These are phyloP conservation scores for Cladobotryum protrusum DNA, from an alignment of 2,329 filamentous ascomycete genomes.

Conservation along the genomic window DNA sequence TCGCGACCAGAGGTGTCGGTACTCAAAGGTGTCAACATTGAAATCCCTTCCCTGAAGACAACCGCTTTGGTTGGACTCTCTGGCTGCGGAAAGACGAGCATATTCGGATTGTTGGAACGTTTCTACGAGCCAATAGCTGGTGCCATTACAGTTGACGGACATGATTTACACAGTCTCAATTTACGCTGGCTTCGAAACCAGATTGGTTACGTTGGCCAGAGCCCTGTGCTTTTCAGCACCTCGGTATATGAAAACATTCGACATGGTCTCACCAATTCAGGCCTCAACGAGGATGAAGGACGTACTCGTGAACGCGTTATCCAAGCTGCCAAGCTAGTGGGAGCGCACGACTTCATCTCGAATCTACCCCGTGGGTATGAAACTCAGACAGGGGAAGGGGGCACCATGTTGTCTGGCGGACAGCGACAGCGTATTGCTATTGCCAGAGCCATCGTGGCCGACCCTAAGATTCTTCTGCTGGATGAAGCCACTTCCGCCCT, in stretches of 20 bases:
- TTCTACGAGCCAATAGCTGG: conserved; percentile 90
- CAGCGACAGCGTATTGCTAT: conserved; percentile 97
- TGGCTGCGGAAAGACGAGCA: conserved; percentile 89
- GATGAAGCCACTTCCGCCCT: conserved; percentile 93
- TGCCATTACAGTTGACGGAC: conserved; percentile 71
- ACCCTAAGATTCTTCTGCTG: conserved; percentile 82
- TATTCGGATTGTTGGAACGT: conserved; percentile 84
- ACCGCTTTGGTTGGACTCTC: conserved; percentile 92
- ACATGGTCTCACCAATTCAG: conserved; percentile 83
- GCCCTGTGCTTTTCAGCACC: conserved; percentile 82
- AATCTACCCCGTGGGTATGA: conserved; percentile 81
- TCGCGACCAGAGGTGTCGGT: conserved; percentile 87
- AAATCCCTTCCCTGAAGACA: conserved; percentile 83
- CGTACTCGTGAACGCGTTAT: conserved; percentile 49
- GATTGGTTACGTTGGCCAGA: conserved; percentile 86
- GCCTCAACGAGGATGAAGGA: conserved; percentile 53
- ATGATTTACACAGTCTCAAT: conserved; percentile 74
- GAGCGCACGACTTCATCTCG: conserved; percentile 86
- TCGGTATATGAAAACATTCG: conserved; percentile 86
- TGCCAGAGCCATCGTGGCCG: conserved; percentile 80
- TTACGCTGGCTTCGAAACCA: conserved; percentile 87
- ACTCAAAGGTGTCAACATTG: conserved; percentile 74
- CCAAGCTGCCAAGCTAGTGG: conserved; percentile 79
- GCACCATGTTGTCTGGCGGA: conserved; percentile 84
- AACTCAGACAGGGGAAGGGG: conserved; percentile 90